Evolutionary conservation across 352 stramenopile species (phyloP), one percentile per base, ranked within the genome.

Genomic region (Plasmopara viticola): DNA sequence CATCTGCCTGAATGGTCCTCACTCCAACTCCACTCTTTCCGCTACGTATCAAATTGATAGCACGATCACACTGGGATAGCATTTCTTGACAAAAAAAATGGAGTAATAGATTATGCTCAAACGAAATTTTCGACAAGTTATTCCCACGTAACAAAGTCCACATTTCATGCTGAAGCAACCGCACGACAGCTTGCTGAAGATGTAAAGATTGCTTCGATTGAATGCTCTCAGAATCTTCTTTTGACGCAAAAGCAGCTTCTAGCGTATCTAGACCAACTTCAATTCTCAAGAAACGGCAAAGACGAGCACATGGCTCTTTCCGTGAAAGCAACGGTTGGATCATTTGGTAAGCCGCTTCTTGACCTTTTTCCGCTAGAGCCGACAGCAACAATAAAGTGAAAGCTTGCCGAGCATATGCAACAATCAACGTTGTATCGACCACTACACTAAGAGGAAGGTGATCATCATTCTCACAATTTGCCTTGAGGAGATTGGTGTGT

Each of bases 321-420:
- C 35, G 61, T 13, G 17, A 40, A 51, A 66, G 38, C 56, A 71
- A 59, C 18, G 17, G 17, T 15, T 41, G 48, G 39, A 72, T 20
- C 18, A 70, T 48, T 4, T 9, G 17, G 14, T 74, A 69, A 12
- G 62, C 37, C 0, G 31, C 34, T 38, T 9, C 7, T 38, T 37
- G 48, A 10, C 53, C n/a, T 39, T 57, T 34, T 43, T 52, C 6
- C 1, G 35, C 14, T 13, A 35, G 50, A 20, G 39, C 58, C 9
- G 56, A 17, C 1, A 64, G 44, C 9, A 83, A 41, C 10, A 78
- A 41, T 20, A 65, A 59, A 9, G 44, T 53, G 6, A 80, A 51
- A 2, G 45, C 35, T 30, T 68, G 56, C 8, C 67, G 62, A 6
- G 66, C 48, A 39, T 79, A 80, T 10, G 52, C 29, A 18, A 78